Percentiles rank a stretch among this genome's conserved stretches.
Evolutionary conservation across 495 filamentous ascomycete genomes (phyloP).

Genomic region (Neurospora sp.): DNA sequence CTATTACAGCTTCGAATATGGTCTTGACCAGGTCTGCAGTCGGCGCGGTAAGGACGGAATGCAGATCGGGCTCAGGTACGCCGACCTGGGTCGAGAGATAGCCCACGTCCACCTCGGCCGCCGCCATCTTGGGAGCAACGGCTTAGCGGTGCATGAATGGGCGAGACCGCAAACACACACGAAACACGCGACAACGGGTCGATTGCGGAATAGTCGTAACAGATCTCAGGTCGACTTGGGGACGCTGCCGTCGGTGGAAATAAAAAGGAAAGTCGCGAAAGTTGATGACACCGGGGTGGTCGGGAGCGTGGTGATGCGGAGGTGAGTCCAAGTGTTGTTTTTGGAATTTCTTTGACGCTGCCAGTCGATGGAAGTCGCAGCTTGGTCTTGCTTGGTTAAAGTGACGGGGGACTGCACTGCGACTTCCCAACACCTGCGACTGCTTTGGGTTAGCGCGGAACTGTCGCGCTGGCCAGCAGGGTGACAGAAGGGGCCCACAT

Average conservation of each 20-base stretch:
- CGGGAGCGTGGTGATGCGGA: neutral
- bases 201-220: neutral
- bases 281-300: neutral
- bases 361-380: neutral
- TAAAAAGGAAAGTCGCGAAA: neutral
- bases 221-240: neutral
- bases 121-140: conserved; percentile 51
- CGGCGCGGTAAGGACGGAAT: conserved; percentile 55
- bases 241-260: neutral
- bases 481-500: neutral
- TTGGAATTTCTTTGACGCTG: neutral
- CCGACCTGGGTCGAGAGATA: conserved; percentile 68
- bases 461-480: neutral
- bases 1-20: conserved; percentile 56
- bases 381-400: neutral
- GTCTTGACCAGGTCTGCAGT: conserved; percentile 65
- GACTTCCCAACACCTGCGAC: neutral
- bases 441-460: neutral
- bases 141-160: conserved; percentile 12
- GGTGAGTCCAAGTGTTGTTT: neutral
- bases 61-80: conserved; percentile 57
- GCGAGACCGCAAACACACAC: neutral
- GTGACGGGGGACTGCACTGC: neutral
- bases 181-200: neutral
- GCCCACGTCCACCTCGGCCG: conserved; percentile 59